These are phyloP conservation scores for Hericium coralloides DNA, from an alignment of 768 basidiomycete genomes.

Conservation along the genomic window DNA sequence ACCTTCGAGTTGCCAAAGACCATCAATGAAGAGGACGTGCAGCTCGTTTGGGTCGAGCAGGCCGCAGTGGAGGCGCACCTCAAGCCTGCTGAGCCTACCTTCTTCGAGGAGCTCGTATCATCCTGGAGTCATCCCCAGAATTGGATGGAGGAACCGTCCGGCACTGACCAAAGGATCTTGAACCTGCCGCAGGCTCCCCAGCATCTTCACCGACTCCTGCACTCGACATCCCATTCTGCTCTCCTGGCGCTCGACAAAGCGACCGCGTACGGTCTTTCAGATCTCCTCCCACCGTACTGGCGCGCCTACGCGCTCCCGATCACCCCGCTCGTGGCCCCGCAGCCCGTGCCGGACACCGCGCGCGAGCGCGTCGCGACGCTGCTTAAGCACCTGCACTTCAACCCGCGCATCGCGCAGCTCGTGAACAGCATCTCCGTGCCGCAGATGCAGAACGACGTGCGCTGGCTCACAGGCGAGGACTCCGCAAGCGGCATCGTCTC, in stretches of 20 bases:
- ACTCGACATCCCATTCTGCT: constrained; percentile 33
- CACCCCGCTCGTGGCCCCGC: constrained; percentile 31
- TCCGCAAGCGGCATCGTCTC: constrained; percentile 60
- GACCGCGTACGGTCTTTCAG: constrained; percentile 42
- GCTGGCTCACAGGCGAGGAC: constrained; percentile 82
- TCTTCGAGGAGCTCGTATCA: background rate
- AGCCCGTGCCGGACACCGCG: constrained; percentile 50
- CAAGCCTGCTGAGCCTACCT: constrained; percentile 6
- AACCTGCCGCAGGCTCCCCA: background rate
- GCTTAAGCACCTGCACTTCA: constrained; percentile 52
- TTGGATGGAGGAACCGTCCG: too few species aligned
- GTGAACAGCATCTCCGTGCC: constrained; percentile 60
- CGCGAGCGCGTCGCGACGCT: constrained; percentile 47
- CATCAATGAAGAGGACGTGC: constrained; percentile 1
- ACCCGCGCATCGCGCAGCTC: constrained; percentile 57
- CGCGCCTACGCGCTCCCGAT: constrained; percentile 55
- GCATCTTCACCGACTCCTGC: constrained; percentile 28
- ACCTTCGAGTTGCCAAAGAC: too few species aligned
- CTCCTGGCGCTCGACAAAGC: constrained; percentile 39
- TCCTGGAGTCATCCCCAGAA: background rate
- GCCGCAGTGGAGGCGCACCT: constrained; percentile 36
- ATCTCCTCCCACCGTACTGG: constrained; percentile 64
- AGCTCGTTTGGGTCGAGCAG: constrained; percentile 29
- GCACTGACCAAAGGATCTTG: too few species aligned
- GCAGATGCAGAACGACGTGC: constrained; percentile 61